Base-by-base conservation (phyloP, 2,329 filamentous ascomycete genomes). In the Phyllosticta capitalensis region DNA sequence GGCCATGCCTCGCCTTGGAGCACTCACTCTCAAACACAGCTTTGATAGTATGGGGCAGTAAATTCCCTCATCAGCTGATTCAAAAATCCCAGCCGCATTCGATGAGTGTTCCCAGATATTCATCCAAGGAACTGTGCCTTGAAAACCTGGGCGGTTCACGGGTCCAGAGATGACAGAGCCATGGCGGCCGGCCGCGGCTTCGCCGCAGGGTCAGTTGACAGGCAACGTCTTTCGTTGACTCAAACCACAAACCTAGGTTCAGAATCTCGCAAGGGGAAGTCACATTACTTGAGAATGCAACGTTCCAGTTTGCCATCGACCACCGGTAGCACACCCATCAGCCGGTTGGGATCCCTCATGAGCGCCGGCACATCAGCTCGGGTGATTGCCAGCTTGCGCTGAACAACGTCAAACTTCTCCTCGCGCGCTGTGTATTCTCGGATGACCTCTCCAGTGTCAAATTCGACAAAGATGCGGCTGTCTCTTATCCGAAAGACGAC, bases 371-470 rank as follows among this genome's bases (percentile, higher is more conserved):
- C 81, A 68, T 92, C 90, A 67, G 92, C 87, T 3, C 87, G 83
- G 58, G 76, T 78, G 38, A 79, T 77, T 50, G 79, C 78, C 38
- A 84, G 72, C 65, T 73, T 76, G 76, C 80, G 67, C 71, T 87
- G 87, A 10, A 96, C 84, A 33, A 84, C 83, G 26, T 87, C 86
- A 71, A 95, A 96, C 57, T 77, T 81, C 56, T 87, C 87, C 76
- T 99, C 92, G 70, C 88, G 87, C n/a, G 87, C 86, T 20, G 89
- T 89, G 69, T 96, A 96, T 75, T 99, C 92, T 63, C 92, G 80
- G 28, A 95, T 86, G 28, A 97, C 87, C 68, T 89, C 83, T 55
- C 87, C 83, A 19, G 81, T 85, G 50, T 79, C 83, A 71, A 97
- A 96, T 71, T 99, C 94, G 59, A 96, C 83, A 72, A 95, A 99